Conservation (phyloP, 352 stramenopile genomes). For the Pilasporangium apinafurcum region DNA sequence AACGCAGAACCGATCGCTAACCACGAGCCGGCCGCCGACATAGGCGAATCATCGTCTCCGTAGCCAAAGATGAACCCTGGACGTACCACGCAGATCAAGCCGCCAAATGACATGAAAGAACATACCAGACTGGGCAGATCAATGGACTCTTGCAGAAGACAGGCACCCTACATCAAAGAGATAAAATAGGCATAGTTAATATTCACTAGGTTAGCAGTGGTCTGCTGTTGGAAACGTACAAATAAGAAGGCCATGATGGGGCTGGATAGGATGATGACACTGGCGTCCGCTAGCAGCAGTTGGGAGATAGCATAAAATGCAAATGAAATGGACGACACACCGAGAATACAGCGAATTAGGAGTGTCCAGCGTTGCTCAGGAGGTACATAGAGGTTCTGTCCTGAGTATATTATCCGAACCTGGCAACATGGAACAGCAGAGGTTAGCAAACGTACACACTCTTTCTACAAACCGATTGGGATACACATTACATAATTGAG, state of each 20-base stretch:
- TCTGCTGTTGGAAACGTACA: no score
- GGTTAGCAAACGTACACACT: neutral
- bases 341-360: conserved; percentile 33
- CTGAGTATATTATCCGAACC: conserved; percentile 30
- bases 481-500: conserved; percentile 53
- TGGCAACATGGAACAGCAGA: no score
- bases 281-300: conserved; percentile 67
- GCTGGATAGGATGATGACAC: conserved; percentile 56
- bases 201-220: no score
- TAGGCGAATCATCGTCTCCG: conserved; percentile 17
- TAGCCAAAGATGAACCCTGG: conserved; percentile 36
- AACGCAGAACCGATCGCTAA: conserved; percentile 26
- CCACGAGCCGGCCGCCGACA: conserved; percentile 11
- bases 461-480: neutral
- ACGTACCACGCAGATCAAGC: conserved; percentile 42
- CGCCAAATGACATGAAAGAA: conserved; percentile 26
- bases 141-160: conserved; percentile 35
- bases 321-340: conserved; percentile 47
- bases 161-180: conserved; percentile 22
- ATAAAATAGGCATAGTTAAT: no score
- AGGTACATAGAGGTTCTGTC: conserved; percentile 40
- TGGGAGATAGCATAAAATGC: conserved; percentile 67
- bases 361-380: conserved; percentile 47
- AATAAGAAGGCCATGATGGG: conserved; percentile 65
- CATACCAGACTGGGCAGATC: conserved; percentile 25